Conservation (phyloP, 1,284 basidiomycete genomes). For the Exobasidium rhododendri region DNA sequence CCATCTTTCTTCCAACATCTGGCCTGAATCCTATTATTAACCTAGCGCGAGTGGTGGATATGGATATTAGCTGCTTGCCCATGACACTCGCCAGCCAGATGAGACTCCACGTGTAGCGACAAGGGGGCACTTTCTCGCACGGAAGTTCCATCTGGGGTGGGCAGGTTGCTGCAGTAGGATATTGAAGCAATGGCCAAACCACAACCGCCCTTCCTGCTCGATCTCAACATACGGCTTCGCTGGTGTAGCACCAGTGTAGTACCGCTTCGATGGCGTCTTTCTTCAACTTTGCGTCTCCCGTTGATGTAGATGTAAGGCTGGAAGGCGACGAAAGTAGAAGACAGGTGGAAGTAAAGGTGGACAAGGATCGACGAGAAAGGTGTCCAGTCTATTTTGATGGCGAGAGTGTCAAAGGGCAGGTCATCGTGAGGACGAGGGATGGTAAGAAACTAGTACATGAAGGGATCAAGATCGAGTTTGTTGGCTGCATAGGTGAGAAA, state of each 20-base stretch:
- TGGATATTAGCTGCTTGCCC: too few relatives aligned
- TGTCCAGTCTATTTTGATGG: constrained; percentile 95
- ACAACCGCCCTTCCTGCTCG: too few relatives aligned
- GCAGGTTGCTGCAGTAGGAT: too few relatives aligned
- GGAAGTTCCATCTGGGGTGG: not conserved
- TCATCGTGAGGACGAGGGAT: constrained; percentile 81
- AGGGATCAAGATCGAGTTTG: constrained; percentile 95
- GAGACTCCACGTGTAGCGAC: not conserved
- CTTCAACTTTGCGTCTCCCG: constrained; percentile 78
- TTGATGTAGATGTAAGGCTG: constrained; percentile 86
- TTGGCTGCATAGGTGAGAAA: constrained; percentile 83
- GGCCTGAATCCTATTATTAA: too few relatives aligned
- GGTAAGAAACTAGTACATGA: constrained; percentile 94
- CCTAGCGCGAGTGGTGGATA: too few relatives aligned
- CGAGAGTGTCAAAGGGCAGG: constrained; percentile 81
- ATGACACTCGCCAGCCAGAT: too few relatives aligned
- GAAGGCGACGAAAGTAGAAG: constrained; percentile 77
- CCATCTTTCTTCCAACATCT: too few relatives aligned
- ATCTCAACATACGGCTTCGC: too few relatives aligned
- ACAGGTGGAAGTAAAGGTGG: constrained; percentile 62
- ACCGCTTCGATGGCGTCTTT: constrained; percentile 69
- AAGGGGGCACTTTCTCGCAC: not conserved
- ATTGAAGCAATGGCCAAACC: too few relatives aligned
- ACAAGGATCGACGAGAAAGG: constrained; percentile 74
- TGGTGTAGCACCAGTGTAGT: too few relatives aligned